A percentile compares a stretch with the other conserved stretches of the same genome.
Evolutionary conservation across 805 yeast species (phyloP).

Genomic region (Saccharomycopsis babjevae): DNA sequence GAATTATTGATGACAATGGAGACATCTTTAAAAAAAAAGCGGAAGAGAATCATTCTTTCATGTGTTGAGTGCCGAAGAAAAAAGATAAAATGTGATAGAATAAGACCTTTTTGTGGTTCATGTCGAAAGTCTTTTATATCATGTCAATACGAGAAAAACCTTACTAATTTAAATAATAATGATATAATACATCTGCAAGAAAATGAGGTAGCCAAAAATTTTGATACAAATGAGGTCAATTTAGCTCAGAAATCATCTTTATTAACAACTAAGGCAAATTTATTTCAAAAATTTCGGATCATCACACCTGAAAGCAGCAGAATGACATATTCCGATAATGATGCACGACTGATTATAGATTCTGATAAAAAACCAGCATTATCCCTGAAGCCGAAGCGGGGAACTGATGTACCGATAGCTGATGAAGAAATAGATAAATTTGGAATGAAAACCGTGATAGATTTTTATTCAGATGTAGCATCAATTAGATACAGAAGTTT

Average conservation of each 20-base stretch:
- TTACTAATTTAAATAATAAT: background rate
- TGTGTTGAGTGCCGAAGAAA: slow-evolving; percentile 27
- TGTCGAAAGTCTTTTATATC: slow-evolving; percentile 2
- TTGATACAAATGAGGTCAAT: too few relatives aligned
- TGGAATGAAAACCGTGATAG: background rate
- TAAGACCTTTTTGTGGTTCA: slow-evolving; percentile 27
- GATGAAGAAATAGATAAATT: background rate
- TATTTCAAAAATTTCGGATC: background rate
- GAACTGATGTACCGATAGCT: background rate
- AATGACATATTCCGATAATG: background rate
- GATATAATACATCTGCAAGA: background rate
- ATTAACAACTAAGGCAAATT: background rate
- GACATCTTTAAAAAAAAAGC: background rate
- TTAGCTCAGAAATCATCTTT: background rate
- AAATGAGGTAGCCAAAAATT: background rate
- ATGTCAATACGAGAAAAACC: background rate
- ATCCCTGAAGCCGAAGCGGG: background rate
- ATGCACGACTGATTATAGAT: background rate
- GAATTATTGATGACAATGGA: background rate
- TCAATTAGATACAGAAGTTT: slow-evolving; percentile 11
- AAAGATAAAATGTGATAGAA: slow-evolving; percentile 27
- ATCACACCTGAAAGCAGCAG: background rate
- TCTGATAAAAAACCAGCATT: background rate
- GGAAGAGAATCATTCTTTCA: slow-evolving; percentile 23
- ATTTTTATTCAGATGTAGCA: slow-evolving; percentile 9